phyloP scores from a whole-genome alignment of 257 asterid species.

The Sherardia arvensis region DNA sequence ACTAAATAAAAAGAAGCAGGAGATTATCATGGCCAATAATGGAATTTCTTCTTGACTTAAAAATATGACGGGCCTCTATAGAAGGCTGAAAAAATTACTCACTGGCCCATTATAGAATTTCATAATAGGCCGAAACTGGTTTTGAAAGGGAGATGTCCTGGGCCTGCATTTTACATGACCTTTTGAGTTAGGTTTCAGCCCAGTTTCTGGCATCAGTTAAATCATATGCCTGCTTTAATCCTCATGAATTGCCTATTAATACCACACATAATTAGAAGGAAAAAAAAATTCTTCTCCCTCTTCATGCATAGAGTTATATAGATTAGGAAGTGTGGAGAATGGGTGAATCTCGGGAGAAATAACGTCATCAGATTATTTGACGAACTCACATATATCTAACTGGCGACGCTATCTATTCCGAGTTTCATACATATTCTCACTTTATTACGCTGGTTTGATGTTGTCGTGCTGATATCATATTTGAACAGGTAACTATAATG shows the following conservation, averaged over 20 bases:
- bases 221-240: neutral
- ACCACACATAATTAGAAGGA: neutral
- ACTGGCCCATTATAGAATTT: neutral
- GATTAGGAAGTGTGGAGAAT: conserved; percentile 17
- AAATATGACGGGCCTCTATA: too few species aligned
- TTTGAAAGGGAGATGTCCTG: neutral
- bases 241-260: neutral
- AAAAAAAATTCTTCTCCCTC: too few species aligned
- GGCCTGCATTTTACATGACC: neutral
- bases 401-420: conserved; percentile 51
- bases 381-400: too few species aligned
- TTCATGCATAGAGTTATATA: too few species aligned
- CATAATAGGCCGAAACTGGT: neutral
- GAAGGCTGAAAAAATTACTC: too few species aligned
- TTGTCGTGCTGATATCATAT: too few species aligned
- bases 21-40: too few species aligned
- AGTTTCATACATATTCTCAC: conserved; percentile 38
- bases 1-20: too few species aligned
- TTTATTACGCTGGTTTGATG: neutral
- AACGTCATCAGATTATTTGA: conserved; percentile 12
- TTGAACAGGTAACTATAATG: neutral
- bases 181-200: neutral
- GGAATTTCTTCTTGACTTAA: too few species aligned
- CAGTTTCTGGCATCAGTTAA: neutral
- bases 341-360: conserved; percentile 78